Evolutionary conservation across 2,329 filamentous ascomycete genomes (phyloP).

Genomic region (Zalaria sp.): DNA sequence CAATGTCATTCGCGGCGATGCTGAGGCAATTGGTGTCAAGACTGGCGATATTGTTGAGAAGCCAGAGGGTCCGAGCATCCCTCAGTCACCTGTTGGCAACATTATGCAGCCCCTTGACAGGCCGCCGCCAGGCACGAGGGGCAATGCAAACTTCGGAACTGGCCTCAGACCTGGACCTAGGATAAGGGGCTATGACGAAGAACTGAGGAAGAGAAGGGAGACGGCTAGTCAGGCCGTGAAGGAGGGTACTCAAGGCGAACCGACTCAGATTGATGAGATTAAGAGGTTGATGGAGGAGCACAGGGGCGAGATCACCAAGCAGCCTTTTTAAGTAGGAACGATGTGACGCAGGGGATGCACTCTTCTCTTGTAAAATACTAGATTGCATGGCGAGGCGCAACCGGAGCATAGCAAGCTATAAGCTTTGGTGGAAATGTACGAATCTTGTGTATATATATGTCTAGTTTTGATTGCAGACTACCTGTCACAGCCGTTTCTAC

Average conservation of each 20-base stretch:
- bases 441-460: background rate
- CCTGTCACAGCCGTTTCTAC: too few species aligned
- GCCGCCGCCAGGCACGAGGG: slow-evolving; percentile 5
- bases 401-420: background rate
- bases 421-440: background rate
- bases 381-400: background rate
- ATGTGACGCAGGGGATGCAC: too few species aligned
- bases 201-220: slow-evolving; percentile 3
- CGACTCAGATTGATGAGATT: background rate
- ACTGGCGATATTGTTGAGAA: slow-evolving; percentile 4
- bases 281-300: background rate
- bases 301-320: background rate
- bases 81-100: background rate
- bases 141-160: slow-evolving; percentile 14
- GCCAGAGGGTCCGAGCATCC: background rate
- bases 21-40: slow-evolving; percentile 19
- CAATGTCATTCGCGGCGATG: slow-evolving; percentile 14
- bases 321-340: background rate
- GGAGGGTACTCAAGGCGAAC: background rate
- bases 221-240: too few species aligned
- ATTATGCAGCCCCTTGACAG: slow-evolving; percentile 12
- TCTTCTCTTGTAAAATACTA: background rate
- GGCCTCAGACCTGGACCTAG: slow-evolving; percentile 9
- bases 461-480: too few species aligned
- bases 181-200: slow-evolving; percentile 12